Conservation (phyloP, 768 basidiomycete genomes). For the Ephemerocybe angulata region DNA sequence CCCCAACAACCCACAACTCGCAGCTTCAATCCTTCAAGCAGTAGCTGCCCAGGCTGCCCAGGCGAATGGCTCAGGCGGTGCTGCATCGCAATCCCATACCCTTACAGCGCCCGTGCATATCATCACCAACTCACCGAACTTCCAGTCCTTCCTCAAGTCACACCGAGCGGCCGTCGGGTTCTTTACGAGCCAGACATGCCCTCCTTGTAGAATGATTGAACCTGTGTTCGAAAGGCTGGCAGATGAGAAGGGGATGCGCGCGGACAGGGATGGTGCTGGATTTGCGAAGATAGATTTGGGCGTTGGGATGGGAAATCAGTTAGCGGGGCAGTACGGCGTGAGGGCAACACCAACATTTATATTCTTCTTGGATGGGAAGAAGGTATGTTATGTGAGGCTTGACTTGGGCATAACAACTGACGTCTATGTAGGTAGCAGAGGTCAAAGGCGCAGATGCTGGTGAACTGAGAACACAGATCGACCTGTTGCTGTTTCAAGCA, state of each 20-base stretch:
- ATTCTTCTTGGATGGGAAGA: constrained; percentile 76
- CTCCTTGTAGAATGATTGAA: constrained; percentile 80
- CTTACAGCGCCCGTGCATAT: constrained; percentile 64
- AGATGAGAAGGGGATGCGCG: constrained; percentile 49
- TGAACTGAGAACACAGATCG: constrained; percentile 71
- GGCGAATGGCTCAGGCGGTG: constrained; percentile 14
- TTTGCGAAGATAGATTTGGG: constrained; percentile 86
- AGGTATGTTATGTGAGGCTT: constrained; percentile 39
- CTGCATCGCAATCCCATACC: constrained; percentile 22
- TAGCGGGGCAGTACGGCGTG: constrained; percentile 65
- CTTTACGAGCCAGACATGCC: constrained; percentile 75
- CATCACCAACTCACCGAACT: constrained; percentile 71
- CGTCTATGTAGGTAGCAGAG: constrained; percentile 51
- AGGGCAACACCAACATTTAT: constrained; percentile 84
- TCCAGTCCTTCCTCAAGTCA: constrained; percentile 57
- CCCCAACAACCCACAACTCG: constrained; percentile 36
- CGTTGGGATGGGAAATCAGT: constrained; percentile 55
- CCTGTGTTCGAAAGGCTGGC: constrained; percentile 81
- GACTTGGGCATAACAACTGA: background rate
- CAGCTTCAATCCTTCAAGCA: constrained; percentile 52
- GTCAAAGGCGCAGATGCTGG: constrained; percentile 66
- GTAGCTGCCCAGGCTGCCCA: constrained; percentile 48
- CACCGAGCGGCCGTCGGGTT: constrained; percentile 76
- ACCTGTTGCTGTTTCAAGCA: constrained; percentile 69
- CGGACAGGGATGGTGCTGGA: constrained; percentile 47